Conservation (phyloP, 371 early-diverging fungal species). For the Mucor saturninus region DNA sequence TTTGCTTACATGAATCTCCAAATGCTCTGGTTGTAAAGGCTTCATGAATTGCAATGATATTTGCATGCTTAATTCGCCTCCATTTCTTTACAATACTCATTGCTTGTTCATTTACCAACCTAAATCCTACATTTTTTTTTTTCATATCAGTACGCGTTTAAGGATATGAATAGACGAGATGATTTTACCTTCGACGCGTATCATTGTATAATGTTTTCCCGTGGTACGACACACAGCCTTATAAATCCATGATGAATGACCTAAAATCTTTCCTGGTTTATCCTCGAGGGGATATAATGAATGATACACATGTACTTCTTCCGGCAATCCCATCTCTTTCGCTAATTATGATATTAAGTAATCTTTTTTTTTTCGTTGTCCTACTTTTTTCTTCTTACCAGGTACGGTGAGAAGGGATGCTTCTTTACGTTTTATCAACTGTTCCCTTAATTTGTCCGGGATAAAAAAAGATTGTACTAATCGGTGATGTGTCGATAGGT, state of each 20-base stretch:
- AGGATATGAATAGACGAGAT: background rate
- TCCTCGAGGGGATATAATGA: slow-evolving; percentile 75
- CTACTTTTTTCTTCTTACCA: slow-evolving; percentile 37
- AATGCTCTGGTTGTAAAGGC: slow-evolving; percentile 93
- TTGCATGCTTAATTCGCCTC: slow-evolving; percentile 79
- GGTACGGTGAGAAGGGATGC: slow-evolving; percentile 64
- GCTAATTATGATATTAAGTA: slow-evolving; percentile 26
- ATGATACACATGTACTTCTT: slow-evolving; percentile 78
- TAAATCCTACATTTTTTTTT: slow-evolving; percentile 50
- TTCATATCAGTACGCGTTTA: background rate
- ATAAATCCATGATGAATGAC: slow-evolving; percentile 74
- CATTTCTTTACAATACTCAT: slow-evolving; percentile 82
- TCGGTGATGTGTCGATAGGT: slow-evolving; percentile 75
- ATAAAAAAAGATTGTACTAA: slow-evolving; percentile 83
- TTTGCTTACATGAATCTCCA: slow-evolving; percentile 80
- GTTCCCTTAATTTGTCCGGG: slow-evolving; percentile 80
- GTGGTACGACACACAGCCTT: slow-evolving; percentile 79
- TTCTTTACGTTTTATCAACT: slow-evolving; percentile 75
- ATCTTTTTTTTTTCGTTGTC: background rate
- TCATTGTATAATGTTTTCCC: slow-evolving; percentile 78
- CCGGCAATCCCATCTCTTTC: slow-evolving; percentile 66
- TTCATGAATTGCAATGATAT: slow-evolving; percentile 81
- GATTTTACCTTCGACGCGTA: slow-evolving; percentile 73
- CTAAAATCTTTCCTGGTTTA: slow-evolving; percentile 61
- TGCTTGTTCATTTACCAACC: slow-evolving; percentile 74